A percentile compares a stretch with the other conserved stretches of the same genome.
Evolutionary conservation across 1,284 basidiomycete species (phyloP).

Genomic region (Tranzscheliella williamsii): DNA sequence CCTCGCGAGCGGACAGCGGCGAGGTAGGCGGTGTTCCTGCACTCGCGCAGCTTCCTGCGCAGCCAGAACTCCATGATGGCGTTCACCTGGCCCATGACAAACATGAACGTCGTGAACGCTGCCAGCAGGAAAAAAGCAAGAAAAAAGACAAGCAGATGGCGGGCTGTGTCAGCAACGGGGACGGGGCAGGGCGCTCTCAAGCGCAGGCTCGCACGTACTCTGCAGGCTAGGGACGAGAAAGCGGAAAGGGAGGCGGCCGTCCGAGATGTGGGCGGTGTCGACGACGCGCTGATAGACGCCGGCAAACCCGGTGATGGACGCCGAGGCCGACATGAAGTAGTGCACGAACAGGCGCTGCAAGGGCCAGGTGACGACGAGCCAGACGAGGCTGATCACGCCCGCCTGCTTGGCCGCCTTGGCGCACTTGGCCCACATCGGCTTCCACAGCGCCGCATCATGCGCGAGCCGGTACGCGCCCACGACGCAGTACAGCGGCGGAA

Average conservation of each 20-base stretch:
- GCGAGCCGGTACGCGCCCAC: conserved; percentile 55
- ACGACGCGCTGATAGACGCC: conserved; percentile 25
- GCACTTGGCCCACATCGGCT: conserved; percentile 56
- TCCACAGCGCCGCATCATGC: conserved; percentile 50
- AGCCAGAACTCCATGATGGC: conserved; percentile 57
- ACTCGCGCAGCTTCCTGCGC: conserved; percentile 37
- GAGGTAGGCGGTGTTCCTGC: conserved; percentile 47
- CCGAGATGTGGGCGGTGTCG: conserved; percentile 29
- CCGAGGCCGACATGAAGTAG: conserved; percentile 50
- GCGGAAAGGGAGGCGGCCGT: conserved; percentile 22
- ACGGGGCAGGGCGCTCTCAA: too few relatives aligned
- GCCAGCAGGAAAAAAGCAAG: conserved; percentile 2
- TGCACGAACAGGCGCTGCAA: conserved; percentile 49
- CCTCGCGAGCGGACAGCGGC: conserved; percentile 53
- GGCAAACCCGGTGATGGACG: conserved; percentile 34
- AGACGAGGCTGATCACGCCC: conserved; percentile 22
- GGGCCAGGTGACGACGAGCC: conserved; percentile 51
- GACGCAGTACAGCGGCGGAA: conserved; percentile 53
- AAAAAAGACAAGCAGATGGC: too few relatives aligned
- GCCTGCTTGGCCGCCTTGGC: conserved; percentile 42
- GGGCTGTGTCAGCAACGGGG: too few relatives aligned
- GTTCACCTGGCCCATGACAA: conserved; percentile 53
- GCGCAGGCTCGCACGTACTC: too few relatives aligned
- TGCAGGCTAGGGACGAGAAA: conserved; percentile 42
- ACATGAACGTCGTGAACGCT: conserved; percentile 54